Percentiles rank a stretch among this genome's conserved stretches.
These are phyloP conservation scores for Neurospora tetrasperma DNA, from an alignment of 495 filamentous ascomycete species.

Conservation along the genomic window DNA sequence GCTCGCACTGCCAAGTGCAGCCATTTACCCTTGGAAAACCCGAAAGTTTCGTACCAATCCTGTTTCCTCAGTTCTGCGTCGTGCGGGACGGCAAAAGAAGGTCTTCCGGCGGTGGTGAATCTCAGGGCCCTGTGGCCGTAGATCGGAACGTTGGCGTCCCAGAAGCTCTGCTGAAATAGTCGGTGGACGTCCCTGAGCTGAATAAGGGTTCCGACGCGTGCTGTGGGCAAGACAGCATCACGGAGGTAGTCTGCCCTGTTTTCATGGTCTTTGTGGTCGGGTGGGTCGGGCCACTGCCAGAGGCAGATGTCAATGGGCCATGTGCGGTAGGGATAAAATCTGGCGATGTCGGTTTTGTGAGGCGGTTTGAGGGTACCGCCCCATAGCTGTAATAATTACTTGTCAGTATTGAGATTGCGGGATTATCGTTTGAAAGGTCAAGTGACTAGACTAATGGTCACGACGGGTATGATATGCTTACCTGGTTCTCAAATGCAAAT, in stretches of 20 bases:
- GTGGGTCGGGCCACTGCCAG: background rate
- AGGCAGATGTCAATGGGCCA: background rate
- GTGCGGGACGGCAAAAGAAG: background rate
- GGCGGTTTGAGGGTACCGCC: background rate
- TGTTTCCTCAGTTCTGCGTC: background rate
- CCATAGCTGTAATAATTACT: background rate
- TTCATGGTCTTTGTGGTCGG: background rate
- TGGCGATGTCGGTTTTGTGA: background rate
- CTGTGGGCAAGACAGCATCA: background rate
- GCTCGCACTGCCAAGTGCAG: background rate
- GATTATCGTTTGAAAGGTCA: background rate
- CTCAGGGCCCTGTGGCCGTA: background rate
- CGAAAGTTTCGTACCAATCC: background rate
- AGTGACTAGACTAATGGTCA: background rate
- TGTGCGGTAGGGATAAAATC: background rate
- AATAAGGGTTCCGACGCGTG: background rate
- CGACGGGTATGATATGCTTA: background rate
- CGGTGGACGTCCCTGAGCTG: background rate
- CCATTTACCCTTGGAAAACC: background rate
- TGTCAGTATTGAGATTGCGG: constrained; percentile 3
- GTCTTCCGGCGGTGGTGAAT: background rate
- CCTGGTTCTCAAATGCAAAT: constrained; percentile 17
- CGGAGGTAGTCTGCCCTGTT: background rate
- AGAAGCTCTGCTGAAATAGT: background rate
- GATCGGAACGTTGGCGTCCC: background rate